phyloP scores from a whole-genome alignment of 192 early-diverging fungal genomes.

The Backusella liffmaniae region DNA sequence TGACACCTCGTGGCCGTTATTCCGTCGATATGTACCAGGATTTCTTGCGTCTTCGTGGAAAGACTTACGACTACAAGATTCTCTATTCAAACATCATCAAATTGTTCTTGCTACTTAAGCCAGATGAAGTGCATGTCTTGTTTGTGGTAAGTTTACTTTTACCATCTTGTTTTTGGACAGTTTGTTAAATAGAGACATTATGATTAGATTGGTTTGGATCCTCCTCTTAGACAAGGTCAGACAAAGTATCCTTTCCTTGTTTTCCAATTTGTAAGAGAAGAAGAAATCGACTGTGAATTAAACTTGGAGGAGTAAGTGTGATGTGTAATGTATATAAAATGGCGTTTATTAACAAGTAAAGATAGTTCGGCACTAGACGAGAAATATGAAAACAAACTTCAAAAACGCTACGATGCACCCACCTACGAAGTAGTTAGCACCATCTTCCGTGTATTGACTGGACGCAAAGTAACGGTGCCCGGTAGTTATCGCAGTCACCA shows the following conservation, averaged over 20 bases:
- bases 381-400: constrained; percentile 74
- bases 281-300: constrained; percentile 81
- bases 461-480: constrained; percentile 73
- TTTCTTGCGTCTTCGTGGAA: constrained; percentile 93
- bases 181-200: not conserved
- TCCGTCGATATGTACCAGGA: constrained; percentile 89
- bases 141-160: constrained; percentile 60
- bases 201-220: constrained; percentile 80
- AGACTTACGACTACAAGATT: constrained; percentile 98
- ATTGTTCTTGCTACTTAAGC: constrained; percentile 89
- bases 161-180: not conserved
- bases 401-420: constrained; percentile 83
- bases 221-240: constrained; percentile 95
- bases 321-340: not conserved
- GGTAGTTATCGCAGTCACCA: constrained; percentile 68
- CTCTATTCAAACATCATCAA: constrained; percentile 80
- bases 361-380: constrained; percentile 59
- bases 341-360: not conserved
- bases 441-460: constrained; percentile 81
- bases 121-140: constrained; percentile 88
- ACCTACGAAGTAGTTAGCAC: constrained; percentile 83
- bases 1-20: constrained; percentile 96
- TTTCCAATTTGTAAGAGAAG: constrained; percentile 93
- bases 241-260: constrained; percentile 94
- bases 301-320: constrained; percentile 72